These are phyloP conservation scores for Rhizophlyctis rosea DNA, from an alignment of 192 early-diverging fungal species.

Conservation along the genomic window DNA sequence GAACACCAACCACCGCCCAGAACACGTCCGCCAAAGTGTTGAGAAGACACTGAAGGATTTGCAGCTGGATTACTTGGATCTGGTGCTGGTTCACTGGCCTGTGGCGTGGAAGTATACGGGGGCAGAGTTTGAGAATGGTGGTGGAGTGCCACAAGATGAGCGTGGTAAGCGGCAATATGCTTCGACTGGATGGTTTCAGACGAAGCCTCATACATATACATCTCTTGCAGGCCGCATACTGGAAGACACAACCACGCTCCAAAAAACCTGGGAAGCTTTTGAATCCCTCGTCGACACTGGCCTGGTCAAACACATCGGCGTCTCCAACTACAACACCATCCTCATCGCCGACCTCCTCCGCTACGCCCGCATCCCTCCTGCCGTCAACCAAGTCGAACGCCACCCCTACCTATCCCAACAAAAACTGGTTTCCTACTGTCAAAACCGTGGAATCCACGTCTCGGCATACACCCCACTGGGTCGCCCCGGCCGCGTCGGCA, in stretches of 20 bases:
- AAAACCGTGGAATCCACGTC: background rate
- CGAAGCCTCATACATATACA: conserved; percentile 12
- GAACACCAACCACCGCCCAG: conserved; percentile 12
- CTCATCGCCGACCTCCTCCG: conserved; percentile 49
- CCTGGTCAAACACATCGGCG: conserved; percentile 73
- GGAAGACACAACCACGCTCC: background rate
- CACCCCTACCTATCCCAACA: conserved; percentile 72
- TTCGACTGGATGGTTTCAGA: too few relatives aligned
- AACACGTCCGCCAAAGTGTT: conserved; percentile 11
- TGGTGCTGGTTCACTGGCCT: conserved; percentile 22
- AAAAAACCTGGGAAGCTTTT: conserved; percentile 49
- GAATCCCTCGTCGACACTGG: conserved; percentile 62
- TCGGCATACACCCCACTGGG: background rate
- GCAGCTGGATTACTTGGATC: conserved; percentile 16
- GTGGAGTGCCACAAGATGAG: background rate
- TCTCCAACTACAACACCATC: conserved; percentile 62
- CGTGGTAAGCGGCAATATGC: background rate
- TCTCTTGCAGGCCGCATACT: too few relatives aligned
- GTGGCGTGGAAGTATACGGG: conserved; percentile 3
- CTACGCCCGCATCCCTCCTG: conserved; percentile 67
- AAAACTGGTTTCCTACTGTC: conserved; percentile 25
- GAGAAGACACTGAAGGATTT: conserved; percentile 5
- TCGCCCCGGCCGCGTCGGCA: background rate
- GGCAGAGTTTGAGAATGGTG: background rate
- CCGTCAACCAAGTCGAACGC: conserved; percentile 83